Percentiles rank a stretch among this genome's conserved stretches.
Conservation (phyloP, 768 basidiomycete species). For the Hygrophorus pudorinus region DNA sequence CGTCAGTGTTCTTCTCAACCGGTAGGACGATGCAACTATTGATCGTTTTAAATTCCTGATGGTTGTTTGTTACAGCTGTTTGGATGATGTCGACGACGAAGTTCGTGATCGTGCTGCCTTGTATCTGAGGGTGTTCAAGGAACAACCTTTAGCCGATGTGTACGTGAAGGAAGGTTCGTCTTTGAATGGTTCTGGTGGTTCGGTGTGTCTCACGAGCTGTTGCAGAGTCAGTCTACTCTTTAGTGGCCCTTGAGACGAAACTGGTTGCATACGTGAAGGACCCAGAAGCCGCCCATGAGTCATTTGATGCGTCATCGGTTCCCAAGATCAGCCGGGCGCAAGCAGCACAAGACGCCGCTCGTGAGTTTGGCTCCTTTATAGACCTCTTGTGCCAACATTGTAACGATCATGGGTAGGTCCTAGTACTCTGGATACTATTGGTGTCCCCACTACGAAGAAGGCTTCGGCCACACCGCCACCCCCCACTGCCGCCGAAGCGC, state of each 20-base stretch:
- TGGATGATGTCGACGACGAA: slow-evolving; percentile 98
- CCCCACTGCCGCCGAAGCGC: slow-evolving; percentile 78
- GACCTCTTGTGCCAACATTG: slow-evolving; percentile 7
- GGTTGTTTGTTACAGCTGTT: slow-evolving; percentile 44
- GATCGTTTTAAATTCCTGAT: slow-evolving; percentile 1
- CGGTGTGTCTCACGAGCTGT: slow-evolving; percentile 4
- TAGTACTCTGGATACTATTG: slow-evolving; percentile 78
- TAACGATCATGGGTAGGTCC: slow-evolving; percentile 43
- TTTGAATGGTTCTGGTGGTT: background rate
- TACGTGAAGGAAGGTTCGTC: slow-evolving; percentile 85
- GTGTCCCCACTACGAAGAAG: slow-evolving; percentile 55
- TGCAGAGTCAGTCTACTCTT: slow-evolving; percentile 87
- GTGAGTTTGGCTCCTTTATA: slow-evolving; percentile 36
- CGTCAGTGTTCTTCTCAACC: slow-evolving; percentile 75
- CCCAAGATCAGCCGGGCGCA: slow-evolving; percentile 94
- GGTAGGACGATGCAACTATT: slow-evolving; percentile 34
- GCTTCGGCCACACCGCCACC: slow-evolving; percentile 53
- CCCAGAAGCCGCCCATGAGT: slow-evolving; percentile 50
- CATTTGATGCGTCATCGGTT: slow-evolving; percentile 77
- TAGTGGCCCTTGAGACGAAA: slow-evolving; percentile 82
- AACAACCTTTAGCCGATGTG: slow-evolving; percentile 67
- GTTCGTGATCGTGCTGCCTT: slow-evolving; percentile 96
- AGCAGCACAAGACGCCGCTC: slow-evolving; percentile 78
- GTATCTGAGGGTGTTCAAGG: slow-evolving; percentile 79
- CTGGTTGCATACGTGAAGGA: slow-evolving; percentile 93